Evolutionary conservation across 2,329 filamentous ascomycete species (phyloP).

Genomic region (Venturia nashicola): DNA sequence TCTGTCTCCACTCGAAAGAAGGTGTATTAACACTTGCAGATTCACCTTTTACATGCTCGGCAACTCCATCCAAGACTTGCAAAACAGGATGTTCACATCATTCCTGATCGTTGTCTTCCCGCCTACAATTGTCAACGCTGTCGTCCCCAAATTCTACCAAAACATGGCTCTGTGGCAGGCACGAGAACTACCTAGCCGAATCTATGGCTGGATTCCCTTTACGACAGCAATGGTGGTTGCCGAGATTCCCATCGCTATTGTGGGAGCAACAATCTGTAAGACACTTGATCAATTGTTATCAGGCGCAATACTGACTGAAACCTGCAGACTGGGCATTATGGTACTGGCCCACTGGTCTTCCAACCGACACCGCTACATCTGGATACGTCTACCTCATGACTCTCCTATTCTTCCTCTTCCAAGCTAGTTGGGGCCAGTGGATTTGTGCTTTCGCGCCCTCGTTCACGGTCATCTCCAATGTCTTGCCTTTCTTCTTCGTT

Average conservation of each 20-base stretch:
- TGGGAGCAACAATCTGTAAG: constrained; percentile 6
- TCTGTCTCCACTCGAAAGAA: constrained; percentile 10
- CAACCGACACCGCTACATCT: constrained; percentile 42
- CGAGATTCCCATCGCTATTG: constrained; percentile 46
- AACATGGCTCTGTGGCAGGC: constrained; percentile 40
- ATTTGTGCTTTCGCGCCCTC: constrained; percentile 57
- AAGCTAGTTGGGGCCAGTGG: constrained; percentile 55
- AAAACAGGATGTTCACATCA: constrained; percentile 35
- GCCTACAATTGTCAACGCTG: constrained; percentile 30
- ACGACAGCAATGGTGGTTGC: constrained; percentile 59
- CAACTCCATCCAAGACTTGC: constrained; percentile 27
- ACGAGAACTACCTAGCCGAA: constrained; percentile 51
- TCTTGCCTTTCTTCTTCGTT: constrained; percentile 68
- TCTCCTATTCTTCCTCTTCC: constrained; percentile 58
- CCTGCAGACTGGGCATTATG: constrained; percentile 61
- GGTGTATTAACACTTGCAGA: constrained; percentile 14
- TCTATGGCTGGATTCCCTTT: constrained; percentile 58
- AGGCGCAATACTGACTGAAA: background rate
- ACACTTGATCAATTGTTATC: background rate
- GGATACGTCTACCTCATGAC: constrained; percentile 62
- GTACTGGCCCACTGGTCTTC: constrained; percentile 45
- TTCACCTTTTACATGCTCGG: constrained; percentile 32
- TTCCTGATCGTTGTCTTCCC: constrained; percentile 37
- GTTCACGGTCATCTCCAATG: constrained; percentile 66
- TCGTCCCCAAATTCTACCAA: constrained; percentile 42